Conservation (phyloP, 2,329 filamentous ascomycete genomes). For the Beauveria bassiana region DNA sequence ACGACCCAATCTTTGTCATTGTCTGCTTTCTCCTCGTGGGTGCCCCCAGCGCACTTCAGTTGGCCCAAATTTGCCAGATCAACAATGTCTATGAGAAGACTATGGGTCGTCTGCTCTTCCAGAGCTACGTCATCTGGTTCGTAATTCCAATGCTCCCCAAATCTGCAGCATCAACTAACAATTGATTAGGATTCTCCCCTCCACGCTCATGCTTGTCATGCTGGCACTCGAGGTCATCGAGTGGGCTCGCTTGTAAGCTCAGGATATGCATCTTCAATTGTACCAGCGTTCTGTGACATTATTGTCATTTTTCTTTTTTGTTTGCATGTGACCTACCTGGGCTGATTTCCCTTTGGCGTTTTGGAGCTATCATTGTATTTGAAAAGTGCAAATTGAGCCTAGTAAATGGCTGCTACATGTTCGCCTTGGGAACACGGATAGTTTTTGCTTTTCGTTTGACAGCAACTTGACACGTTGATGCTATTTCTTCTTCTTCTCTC, state of each 20-base stretch:
- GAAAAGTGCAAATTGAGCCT: background rate
- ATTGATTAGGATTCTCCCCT: conserved; percentile 71
- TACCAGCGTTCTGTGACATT: conserved; percentile 5
- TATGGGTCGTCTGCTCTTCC: conserved; percentile 88
- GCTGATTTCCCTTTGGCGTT: background rate
- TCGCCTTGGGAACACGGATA: background rate
- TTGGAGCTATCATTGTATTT: background rate
- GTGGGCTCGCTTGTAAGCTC: conserved; percentile 51
- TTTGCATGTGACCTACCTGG: background rate
- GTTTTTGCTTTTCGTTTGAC: background rate
- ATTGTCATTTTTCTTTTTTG: background rate
- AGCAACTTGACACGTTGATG: background rate
- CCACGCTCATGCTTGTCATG: conserved; percentile 84
- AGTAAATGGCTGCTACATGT: background rate
- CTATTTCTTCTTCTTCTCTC: background rate
- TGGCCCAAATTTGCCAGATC: conserved; percentile 97
- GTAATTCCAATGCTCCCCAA: conserved; percentile 22
- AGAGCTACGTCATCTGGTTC: conserved; percentile 81
- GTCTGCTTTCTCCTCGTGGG: conserved; percentile 95
- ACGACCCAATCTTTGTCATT: conserved; percentile 96
- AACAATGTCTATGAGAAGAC: conserved; percentile 93
- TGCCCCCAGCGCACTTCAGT: conserved; percentile 84
- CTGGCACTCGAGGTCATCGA: conserved; percentile 86
- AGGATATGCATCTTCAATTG: conserved; percentile 9
- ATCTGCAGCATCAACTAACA: conserved; percentile 18